Evolutionary conservation across 345 rosid genomes (phyloP), one percentile per base, ranked within the genome.

Genomic region (Heritiera littoralis): DNA sequence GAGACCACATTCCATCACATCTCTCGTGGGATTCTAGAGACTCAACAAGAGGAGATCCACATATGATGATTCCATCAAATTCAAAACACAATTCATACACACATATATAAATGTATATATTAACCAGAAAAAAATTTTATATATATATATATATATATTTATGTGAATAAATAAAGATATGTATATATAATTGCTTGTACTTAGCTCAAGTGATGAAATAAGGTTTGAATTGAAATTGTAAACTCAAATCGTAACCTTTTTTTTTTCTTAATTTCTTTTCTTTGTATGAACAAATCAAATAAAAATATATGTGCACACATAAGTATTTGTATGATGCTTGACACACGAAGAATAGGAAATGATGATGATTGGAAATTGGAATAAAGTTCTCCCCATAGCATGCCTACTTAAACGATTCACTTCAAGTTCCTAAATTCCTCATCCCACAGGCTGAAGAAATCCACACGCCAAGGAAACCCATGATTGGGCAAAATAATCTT

Each of bases 381-480:
- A 20, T 23, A 51, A 43, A 59, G 45, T 5, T 59, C 64, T 35
- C 2, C 5, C 59, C 48, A 65, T 49, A n/a, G 61, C 54, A 74
- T 74, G 69, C 48, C 68, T 81, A 72, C 75, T 20, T 77, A 79
- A 77, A 77, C 63, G 75, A 74, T 68, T 66, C n/a, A n/a, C n/a
- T n/a, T n/a, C 13, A 52, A 52, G 40, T 18, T 15, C 40, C 41
- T 28, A 72, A 23, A 72, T 51, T 58, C 77, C 56, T 10, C 60
- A 20, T 49, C 61, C 70, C 80, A 68, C 70, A 41, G 78, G 83
- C 76, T 85, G 86, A 85, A 82, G 86, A 85, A 82, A 79, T 84
- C 92, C 80, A 83, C 90, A 92, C 95, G 95, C 89, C 82, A 91
- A 89, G 89, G 85, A 83, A 89, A 84, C 91, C 84, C 79, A 82